Evolutionary conservation across 2,329 filamentous ascomycete species (phyloP).

Genomic region (Alternaria alternata): DNA sequence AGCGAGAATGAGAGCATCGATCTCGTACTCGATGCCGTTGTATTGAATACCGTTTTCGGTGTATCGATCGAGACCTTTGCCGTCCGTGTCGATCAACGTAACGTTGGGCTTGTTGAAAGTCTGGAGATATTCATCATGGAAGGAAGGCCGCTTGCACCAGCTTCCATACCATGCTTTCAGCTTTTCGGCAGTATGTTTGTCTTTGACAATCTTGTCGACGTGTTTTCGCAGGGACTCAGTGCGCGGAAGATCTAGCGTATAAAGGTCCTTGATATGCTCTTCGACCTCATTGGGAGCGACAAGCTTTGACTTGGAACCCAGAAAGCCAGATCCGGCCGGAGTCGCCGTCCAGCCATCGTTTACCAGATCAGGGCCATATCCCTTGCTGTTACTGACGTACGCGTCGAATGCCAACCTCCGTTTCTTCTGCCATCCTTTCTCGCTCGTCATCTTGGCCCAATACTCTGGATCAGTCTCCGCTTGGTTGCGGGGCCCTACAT

Average conservation of each 20-base stretch:
- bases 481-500: slow-evolving; percentile 48
- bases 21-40: not conserved
- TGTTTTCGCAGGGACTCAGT: too few relatives aligned
- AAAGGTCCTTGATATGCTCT: too few relatives aligned
- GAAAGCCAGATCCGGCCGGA: slow-evolving; percentile 25
- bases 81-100: slow-evolving; percentile 67
- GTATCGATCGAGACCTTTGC: slow-evolving; percentile 57
- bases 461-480: slow-evolving; percentile 23
- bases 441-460: not conserved
- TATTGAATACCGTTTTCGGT: not conserved
- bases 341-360: slow-evolving; percentile 58
- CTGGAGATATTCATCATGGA: slow-evolving; percentile 67
- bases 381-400: slow-evolving; percentile 1
- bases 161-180: slow-evolving; percentile 65
- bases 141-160: slow-evolving; percentile 71
- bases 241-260: too few relatives aligned
- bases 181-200: slow-evolving; percentile 59
- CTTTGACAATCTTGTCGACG: slow-evolving; percentile 51
- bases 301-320: slow-evolving; percentile 19
- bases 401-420: slow-evolving; percentile 52
- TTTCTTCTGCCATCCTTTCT: slow-evolving; percentile 62
- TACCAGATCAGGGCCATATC: slow-evolving; percentile 52
- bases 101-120: slow-evolving; percentile 68
- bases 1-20: not conserved
- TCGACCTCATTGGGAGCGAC: slow-evolving; percentile 4